phyloP scores from a whole-genome alignment of 1,284 basidiomycete species.

The Moesziomyces parantarcticus region DNA sequence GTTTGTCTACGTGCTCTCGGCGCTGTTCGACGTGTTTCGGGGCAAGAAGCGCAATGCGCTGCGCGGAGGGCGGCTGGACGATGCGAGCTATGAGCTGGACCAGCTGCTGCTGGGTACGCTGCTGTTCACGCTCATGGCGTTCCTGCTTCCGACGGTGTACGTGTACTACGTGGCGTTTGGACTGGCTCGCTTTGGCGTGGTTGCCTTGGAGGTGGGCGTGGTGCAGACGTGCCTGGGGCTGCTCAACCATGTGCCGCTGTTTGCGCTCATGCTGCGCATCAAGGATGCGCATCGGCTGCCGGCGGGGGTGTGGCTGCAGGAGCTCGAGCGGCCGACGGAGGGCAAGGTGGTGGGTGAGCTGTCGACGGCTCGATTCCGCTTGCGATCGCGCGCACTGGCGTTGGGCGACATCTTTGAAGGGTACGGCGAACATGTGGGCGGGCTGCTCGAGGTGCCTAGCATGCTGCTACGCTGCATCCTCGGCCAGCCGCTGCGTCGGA shows the following conservation, averaged over 20 bases:
- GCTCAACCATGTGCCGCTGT: constrained; percentile 90
- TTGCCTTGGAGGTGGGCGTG: constrained; percentile 27
- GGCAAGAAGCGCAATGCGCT: constrained; percentile 73
- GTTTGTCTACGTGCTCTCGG: constrained; percentile 75
- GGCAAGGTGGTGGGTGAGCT: constrained; percentile 1
- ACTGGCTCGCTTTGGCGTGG: constrained; percentile 71
- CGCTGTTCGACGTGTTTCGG: constrained; percentile 92
- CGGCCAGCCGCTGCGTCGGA: constrained; percentile 24
- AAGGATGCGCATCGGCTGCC: constrained; percentile 87
- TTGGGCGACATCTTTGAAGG: constrained; percentile 49
- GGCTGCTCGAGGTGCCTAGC: constrained; percentile 30
- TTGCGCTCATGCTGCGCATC: constrained; percentile 83
- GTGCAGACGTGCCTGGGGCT: constrained; percentile 69
- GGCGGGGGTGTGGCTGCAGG: constrained; percentile 30
- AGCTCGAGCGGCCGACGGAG: neutral
- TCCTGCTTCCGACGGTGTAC: constrained; percentile 88
- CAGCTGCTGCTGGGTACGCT: constrained; percentile 94
- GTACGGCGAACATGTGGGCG: constrained; percentile 40
- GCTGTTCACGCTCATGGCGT: constrained; percentile 88
- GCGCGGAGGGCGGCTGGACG: constrained; percentile 83
- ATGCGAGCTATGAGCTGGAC: constrained; percentile 90
- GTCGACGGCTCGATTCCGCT: constrained; percentile 8
- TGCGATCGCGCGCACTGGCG: constrained; percentile 33
- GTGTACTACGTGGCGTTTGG: constrained; percentile 87
- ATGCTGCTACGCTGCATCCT: constrained; percentile 38